These are phyloP conservation scores for Akanthomyces lecanii DNA, from an alignment of 2,329 filamentous ascomycete genomes.

Conservation along the genomic window DNA sequence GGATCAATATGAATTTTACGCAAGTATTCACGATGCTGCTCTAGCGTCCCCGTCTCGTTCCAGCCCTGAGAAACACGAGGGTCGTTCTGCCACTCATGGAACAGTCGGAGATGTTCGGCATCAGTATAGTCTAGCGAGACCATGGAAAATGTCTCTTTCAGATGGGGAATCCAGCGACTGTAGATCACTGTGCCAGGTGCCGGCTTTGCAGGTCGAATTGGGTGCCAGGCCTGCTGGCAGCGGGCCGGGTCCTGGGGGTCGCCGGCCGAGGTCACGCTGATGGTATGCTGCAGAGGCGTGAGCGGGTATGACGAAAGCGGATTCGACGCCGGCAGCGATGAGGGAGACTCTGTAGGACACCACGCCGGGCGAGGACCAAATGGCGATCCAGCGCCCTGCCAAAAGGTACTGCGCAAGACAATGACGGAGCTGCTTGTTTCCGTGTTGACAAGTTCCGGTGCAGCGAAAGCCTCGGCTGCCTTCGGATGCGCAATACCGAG, in stretches of 20 bases:
- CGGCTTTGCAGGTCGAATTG: conserved; percentile 68
- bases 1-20: conserved; percentile 64
- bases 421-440: conserved; percentile 35
- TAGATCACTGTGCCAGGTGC: conserved; percentile 66
- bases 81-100: conserved; percentile 81
- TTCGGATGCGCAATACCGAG: conserved; percentile 48
- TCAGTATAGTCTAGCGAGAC: conserved; percentile 66
- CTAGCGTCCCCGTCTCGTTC: conserved; percentile 73
- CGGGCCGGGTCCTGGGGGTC: conserved; percentile 39
- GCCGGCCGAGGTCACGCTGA: conserved; percentile 35
- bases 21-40: conserved; percentile 70
- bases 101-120: conserved; percentile 61
- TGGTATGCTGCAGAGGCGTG: conserved; percentile 45
- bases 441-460: conserved; percentile 22
- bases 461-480: conserved; percentile 25
- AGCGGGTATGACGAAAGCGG: conserved; percentile 45
- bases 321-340: conserved; percentile 31
- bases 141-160: conserved; percentile 73
- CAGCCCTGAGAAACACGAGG: conserved; percentile 75
- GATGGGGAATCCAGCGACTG: conserved; percentile 72
- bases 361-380: conserved; percentile 61
- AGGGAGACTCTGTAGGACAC: conserved; percentile 45
- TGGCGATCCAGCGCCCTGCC: conserved; percentile 66
- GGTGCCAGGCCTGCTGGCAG: conserved; percentile 59
- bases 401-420: conserved; percentile 55